Conservation (phyloP, 2,329 filamentous ascomycete species). For the Sporothrix phasma region DNA sequence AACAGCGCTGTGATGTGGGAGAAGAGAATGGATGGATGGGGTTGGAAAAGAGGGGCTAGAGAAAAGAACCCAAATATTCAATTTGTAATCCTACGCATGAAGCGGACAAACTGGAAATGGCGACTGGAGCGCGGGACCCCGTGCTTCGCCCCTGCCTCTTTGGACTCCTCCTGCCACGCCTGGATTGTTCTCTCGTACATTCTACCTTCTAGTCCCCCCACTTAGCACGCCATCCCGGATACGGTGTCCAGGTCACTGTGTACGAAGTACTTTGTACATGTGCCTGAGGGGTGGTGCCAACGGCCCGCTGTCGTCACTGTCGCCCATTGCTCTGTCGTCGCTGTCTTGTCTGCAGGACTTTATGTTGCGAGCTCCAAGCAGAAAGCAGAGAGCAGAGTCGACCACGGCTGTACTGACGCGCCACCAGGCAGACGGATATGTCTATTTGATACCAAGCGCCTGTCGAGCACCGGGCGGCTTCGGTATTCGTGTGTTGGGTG, state of each 20-base stretch:
- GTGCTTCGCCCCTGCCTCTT: constrained; percentile 9
- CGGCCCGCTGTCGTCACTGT: background rate
- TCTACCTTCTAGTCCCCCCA: background rate
- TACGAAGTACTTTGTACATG: no score
- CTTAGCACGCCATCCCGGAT: background rate
- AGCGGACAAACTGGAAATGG: constrained; percentile 6
- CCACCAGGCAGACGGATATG: no score
- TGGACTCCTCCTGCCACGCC: background rate
- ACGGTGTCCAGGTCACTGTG: constrained; percentile 3
- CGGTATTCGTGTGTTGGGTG: no score
- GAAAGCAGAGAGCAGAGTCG: no score
- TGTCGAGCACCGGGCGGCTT: no score
- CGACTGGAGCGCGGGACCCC: background rate
- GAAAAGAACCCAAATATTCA: constrained; percentile 18
- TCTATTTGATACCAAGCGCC: no score
- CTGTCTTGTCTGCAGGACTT: background rate
- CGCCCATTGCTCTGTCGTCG: background rate
- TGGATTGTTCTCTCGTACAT: background rate
- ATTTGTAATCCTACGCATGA: constrained; percentile 22
- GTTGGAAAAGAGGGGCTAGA: constrained; percentile 21
- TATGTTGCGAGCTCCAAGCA: no score
- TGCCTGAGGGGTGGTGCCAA: background rate
- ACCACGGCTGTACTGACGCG: background rate
- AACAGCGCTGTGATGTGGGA: constrained; percentile 9
- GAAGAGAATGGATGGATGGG: constrained; percentile 14